These are phyloP conservation scores for Oehlia diaphana DNA, from an alignment of 192 early-diverging fungal genomes.

Conservation along the genomic window DNA sequence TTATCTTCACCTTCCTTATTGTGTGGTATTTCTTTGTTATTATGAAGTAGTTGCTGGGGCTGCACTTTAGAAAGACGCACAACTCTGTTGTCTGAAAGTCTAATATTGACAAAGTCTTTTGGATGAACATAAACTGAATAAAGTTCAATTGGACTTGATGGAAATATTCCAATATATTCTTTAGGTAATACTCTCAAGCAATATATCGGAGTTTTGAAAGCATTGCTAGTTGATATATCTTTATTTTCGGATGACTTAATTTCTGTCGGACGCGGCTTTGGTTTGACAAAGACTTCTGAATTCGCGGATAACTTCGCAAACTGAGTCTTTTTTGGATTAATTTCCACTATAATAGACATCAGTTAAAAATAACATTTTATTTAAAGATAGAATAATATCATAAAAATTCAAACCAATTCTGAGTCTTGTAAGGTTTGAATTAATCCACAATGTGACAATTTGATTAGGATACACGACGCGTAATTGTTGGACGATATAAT, in stretches of 20 bases:
- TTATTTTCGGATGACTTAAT: slow-evolving; percentile 31
- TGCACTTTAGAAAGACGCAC: slow-evolving; percentile 46
- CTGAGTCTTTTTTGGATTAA: slow-evolving; percentile 44
- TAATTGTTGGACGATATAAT: slow-evolving; percentile 66
- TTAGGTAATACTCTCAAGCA: slow-evolving; percentile 38
- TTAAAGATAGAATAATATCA: slow-evolving; percentile 20
- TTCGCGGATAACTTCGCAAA: slow-evolving; percentile 62
- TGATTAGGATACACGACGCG: slow-evolving; percentile 66
- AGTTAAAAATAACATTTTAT: neutral
- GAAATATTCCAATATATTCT: slow-evolving; percentile 34
- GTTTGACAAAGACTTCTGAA: slow-evolving; percentile 72
- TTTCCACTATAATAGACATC: slow-evolving; percentile 43
- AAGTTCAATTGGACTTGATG: slow-evolving; percentile 29
- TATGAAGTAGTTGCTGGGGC: slow-evolving; percentile 31
- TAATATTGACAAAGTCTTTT: slow-evolving; percentile 34
- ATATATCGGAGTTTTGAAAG: slow-evolving; percentile 37
- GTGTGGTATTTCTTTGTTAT: slow-evolving; percentile 32
- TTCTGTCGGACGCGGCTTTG: slow-evolving; percentile 55
- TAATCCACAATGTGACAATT: slow-evolving; percentile 75
- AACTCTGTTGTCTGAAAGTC: slow-evolving; percentile 31
- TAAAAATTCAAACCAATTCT: slow-evolving; percentile 51
- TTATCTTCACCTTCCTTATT: slow-evolving; percentile 37
- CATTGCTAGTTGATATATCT: slow-evolving; percentile 35
- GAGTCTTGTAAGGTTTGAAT: slow-evolving; percentile 61
- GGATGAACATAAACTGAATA: slow-evolving; percentile 46